Evolutionary conservation across 2,329 filamentous ascomycete genomes (phyloP).

Genomic region (Falciphora oryzae): DNA sequence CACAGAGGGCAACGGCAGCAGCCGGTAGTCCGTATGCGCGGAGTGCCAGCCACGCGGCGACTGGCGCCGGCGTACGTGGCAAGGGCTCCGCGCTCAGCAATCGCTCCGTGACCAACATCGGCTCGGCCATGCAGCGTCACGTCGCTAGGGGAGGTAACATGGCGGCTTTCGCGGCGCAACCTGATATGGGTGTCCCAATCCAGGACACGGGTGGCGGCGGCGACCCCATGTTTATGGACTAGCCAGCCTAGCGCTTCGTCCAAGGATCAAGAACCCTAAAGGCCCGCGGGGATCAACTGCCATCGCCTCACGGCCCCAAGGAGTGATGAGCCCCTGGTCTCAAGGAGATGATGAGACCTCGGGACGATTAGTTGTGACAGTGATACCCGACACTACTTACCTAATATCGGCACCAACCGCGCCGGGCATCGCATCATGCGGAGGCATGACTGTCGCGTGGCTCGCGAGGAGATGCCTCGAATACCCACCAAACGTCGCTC

Average conservation of each 20-base stretch:
- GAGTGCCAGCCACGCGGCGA: slow-evolving; percentile 9
- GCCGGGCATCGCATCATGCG: neutral
- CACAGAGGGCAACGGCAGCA: slow-evolving; percentile 24
- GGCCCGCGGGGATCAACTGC: neutral
- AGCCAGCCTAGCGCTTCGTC: neutral
- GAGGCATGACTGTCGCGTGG: neutral
- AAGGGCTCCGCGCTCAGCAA: neutral
- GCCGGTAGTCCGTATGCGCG: slow-evolving; percentile 9
- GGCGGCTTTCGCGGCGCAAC: slow-evolving; percentile 17
- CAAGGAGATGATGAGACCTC: neutral
- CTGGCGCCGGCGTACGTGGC: neutral
- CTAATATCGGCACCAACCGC: neutral
- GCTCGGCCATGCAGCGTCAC: slow-evolving; percentile 33
- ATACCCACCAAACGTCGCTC: slow-evolving; percentile 1
- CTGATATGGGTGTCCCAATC: slow-evolving; percentile 40
- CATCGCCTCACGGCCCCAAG: no score
- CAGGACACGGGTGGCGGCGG: slow-evolving; percentile 33
- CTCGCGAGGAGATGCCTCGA: neutral
- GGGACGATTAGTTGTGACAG: slow-evolving; percentile 3
- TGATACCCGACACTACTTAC: slow-evolving; percentile 6
- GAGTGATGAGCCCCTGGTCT: neutral
- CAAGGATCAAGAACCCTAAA: no score
- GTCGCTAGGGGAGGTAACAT: slow-evolving; percentile 18
- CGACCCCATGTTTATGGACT: slow-evolving; percentile 50
- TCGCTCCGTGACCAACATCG: slow-evolving; percentile 31